Evolutionary conservation across 495 filamentous ascomycete genomes (phyloP).

Genomic region (Talaromyces wortmannii): DNA sequence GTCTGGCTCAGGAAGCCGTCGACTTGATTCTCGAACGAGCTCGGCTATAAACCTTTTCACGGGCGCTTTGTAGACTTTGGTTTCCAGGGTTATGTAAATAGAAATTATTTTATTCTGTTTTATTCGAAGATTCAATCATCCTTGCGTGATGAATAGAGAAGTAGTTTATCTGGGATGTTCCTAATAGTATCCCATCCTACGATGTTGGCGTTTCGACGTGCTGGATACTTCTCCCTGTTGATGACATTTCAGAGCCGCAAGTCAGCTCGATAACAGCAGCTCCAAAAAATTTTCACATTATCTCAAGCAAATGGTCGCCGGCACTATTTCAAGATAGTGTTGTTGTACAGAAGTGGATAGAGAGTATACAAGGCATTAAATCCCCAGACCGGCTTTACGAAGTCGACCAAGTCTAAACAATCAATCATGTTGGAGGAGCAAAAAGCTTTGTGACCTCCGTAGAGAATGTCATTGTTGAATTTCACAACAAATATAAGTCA

Average conservation of each 20-base stretch:
- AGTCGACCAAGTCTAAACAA: neutral
- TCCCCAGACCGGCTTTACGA: neutral
- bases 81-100: neutral
- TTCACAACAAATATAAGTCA: neutral
- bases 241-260: too few species aligned
- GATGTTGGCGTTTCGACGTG: too few species aligned
- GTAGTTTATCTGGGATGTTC: too few species aligned
- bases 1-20: conserved; percentile 1
- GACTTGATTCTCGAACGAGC: neutral
- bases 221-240: too few species aligned
- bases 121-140: neutral
- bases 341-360: neutral
- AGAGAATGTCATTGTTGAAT: neutral
- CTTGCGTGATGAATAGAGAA: neutral
- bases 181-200: too few species aligned
- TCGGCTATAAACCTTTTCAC: neutral
- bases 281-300: too few species aligned
- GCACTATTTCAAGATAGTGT: neutral
- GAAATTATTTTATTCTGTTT: neutral
- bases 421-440: neutral
- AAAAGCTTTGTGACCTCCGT: neutral
- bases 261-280: too few species aligned
- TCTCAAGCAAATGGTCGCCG: neutral
- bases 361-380: neutral
- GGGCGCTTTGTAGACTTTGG: neutral